Evolutionary conservation across 2,329 filamentous ascomycete species (phyloP).

Genomic region (Alternaria sp.): DNA sequence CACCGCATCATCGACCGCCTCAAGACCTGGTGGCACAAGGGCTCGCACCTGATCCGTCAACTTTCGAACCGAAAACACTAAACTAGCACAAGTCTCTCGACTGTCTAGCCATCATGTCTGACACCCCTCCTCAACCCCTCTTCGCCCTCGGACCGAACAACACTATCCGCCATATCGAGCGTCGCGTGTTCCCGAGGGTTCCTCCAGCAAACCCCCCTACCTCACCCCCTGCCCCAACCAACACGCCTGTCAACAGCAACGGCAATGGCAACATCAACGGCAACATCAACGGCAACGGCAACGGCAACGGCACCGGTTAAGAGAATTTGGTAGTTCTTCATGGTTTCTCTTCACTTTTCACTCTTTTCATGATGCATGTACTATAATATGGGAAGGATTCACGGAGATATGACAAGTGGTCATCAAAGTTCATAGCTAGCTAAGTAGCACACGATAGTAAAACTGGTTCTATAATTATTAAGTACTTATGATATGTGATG

Average conservation of each 20-base stretch:
- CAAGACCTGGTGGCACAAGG: conserved; percentile 32
- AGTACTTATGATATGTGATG: neutral
- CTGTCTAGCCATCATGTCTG: neutral
- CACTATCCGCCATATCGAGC: neutral
- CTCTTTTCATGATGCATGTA: neutral
- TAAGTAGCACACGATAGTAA: conserved; percentile 11
- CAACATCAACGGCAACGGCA: too few relatives aligned
- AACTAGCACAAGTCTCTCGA: neutral
- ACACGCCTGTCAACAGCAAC: neutral
- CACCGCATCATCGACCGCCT: conserved; percentile 26
- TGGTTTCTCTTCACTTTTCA: neutral
- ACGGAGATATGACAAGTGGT: neutral
- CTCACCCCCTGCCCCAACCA: neutral
- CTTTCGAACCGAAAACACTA: conserved; percentile 13
- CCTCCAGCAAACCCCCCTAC: neutral
- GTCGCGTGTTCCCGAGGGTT: neutral
- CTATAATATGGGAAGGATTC: neutral
- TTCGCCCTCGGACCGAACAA: neutral
- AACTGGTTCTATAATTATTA: neutral
- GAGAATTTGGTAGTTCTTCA: neutral
- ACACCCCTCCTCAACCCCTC: neutral
- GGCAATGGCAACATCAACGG: neutral
- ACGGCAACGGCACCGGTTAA: neutral
- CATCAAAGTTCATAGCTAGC: conserved; percentile 8
- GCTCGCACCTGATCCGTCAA: conserved; percentile 22